These are phyloP conservation scores for Hibiscus syriacus DNA, from an alignment of 345 rosid genomes.

Conservation along the genomic window DNA sequence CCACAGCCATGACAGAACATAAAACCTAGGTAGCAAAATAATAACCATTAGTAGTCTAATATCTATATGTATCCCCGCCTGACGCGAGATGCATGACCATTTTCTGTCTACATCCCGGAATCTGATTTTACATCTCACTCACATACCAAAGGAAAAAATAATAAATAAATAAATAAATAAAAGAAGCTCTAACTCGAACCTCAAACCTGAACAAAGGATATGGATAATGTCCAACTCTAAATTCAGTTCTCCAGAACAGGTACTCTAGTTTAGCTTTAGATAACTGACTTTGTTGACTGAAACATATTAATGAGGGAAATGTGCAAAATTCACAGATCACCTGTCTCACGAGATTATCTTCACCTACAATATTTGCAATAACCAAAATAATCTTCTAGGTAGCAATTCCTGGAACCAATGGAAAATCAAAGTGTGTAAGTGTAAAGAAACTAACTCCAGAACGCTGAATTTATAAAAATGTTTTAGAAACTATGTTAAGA, in stretches of 20 bases:
- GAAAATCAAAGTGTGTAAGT: neutral
- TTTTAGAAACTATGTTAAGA: neutral
- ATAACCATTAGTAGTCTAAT: no score
- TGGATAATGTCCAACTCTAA: no score
- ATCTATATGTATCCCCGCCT: no score
- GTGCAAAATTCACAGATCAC: neutral
- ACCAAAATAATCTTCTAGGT: neutral
- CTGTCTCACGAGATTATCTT: neutral
- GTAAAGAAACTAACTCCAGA: neutral
- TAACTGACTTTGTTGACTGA: neutral
- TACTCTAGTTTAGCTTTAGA: neutral
- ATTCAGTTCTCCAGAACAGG: neutral
- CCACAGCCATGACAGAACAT: neutral
- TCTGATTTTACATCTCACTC: neutral
- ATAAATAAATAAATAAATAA: neutral
- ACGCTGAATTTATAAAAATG: neutral
- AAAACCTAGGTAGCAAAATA: no score
- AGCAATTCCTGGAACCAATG: neutral
- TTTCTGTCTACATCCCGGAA: neutral
- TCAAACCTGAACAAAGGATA: neutral
- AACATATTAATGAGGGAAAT: neutral
- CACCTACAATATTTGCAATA: neutral
- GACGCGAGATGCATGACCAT: neutral
- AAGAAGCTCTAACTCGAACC: neutral
- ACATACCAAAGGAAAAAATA: no score